These are phyloP conservation scores for Amniculicola lignicola DNA, from an alignment of 495 filamentous ascomycete species.

Conservation along the genomic window DNA sequence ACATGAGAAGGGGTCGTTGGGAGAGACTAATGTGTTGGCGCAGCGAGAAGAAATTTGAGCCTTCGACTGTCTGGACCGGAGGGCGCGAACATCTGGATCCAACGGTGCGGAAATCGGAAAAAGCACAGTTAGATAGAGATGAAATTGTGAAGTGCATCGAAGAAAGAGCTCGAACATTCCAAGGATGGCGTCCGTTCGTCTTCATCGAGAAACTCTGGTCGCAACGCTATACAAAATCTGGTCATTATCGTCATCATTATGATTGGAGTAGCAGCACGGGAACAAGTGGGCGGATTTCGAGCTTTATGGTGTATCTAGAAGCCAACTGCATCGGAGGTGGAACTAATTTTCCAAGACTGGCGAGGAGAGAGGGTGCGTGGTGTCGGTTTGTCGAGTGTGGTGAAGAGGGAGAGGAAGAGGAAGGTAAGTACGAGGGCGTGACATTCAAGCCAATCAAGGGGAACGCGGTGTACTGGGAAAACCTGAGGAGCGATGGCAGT, in stretches of 20 bases:
- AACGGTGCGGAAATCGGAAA: conserved; percentile 54
- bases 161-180: conserved; percentile 64
- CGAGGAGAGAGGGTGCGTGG: conserved; percentile 38
- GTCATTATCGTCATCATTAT: conserved; percentile 59
- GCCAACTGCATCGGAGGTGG: conserved; percentile 55
- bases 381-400: conserved; percentile 49
- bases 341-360: conserved; percentile 54
- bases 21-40: no score
- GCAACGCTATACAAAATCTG: conserved; percentile 57
- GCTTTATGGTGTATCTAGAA: conserved; percentile 58
- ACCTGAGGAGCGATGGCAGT: conserved; percentile 58
- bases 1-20: no score
- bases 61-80: conserved; percentile 55
- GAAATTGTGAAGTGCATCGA: conserved; percentile 65
- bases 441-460: conserved; percentile 66
- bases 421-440: conserved; percentile 55
- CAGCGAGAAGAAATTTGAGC: conserved; percentile 51
- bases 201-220: conserved; percentile 62
- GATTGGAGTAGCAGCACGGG: conserved; percentile 48
- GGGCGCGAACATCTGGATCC: conserved; percentile 47
- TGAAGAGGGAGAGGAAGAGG: conserved; percentile 46
- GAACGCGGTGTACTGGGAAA: conserved; percentile 76
- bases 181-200: conserved; percentile 60
- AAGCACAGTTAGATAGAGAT: conserved; percentile 58
- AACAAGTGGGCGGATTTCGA: conserved; percentile 37